These are phyloP conservation scores for Neurospora tetrasperma DNA, from an alignment of 495 filamentous ascomycete genomes.

Conservation along the genomic window DNA sequence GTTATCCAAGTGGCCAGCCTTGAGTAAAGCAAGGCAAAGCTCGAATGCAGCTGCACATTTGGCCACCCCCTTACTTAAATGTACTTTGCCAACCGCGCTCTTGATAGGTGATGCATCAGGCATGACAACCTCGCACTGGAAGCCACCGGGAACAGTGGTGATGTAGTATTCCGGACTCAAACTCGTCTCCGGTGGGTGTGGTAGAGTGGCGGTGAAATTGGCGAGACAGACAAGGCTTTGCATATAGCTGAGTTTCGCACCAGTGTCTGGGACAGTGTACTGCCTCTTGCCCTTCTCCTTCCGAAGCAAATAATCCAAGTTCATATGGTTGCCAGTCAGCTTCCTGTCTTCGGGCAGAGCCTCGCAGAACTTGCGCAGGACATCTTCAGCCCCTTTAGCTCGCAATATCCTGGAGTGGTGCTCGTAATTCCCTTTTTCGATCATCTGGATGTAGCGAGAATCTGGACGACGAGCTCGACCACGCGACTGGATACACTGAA, in stretches of 20 bases:
- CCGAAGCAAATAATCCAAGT: slow-evolving; percentile 44
- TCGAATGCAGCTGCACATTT: slow-evolving; percentile 89
- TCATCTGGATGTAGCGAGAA: slow-evolving; percentile 79
- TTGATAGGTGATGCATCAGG: slow-evolving; percentile 66
- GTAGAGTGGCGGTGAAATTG: slow-evolving; percentile 43
- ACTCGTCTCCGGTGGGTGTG: slow-evolving; percentile 46
- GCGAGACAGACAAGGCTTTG: slow-evolving; percentile 57
- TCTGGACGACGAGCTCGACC: slow-evolving; percentile 71
- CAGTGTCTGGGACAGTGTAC: slow-evolving; percentile 56
- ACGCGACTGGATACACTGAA: slow-evolving; percentile 91
- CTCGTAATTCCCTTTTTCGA: slow-evolving; percentile 52
- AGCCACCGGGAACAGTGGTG: slow-evolving; percentile 45
- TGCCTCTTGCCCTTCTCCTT: slow-evolving; percentile 45
- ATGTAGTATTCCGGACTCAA: slow-evolving; percentile 56
- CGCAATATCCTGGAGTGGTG: slow-evolving; percentile 49
- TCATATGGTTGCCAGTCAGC: slow-evolving; percentile 50
- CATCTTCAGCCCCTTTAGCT: slow-evolving; percentile 31
- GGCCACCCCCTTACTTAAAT: slow-evolving; percentile 60
- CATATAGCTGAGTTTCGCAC: slow-evolving; percentile 72
- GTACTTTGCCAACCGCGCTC: slow-evolving; percentile 49
- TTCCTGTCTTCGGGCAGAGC: slow-evolving; percentile 65
- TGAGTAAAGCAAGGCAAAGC: slow-evolving; percentile 61
- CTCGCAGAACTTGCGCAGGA: slow-evolving; percentile 66
- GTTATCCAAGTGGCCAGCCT: slow-evolving; percentile 57
- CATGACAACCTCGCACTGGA: slow-evolving; percentile 70